phyloP scores from a whole-genome alignment of 768 basidiomycete species.

The Cystobasidium tubakii region DNA sequence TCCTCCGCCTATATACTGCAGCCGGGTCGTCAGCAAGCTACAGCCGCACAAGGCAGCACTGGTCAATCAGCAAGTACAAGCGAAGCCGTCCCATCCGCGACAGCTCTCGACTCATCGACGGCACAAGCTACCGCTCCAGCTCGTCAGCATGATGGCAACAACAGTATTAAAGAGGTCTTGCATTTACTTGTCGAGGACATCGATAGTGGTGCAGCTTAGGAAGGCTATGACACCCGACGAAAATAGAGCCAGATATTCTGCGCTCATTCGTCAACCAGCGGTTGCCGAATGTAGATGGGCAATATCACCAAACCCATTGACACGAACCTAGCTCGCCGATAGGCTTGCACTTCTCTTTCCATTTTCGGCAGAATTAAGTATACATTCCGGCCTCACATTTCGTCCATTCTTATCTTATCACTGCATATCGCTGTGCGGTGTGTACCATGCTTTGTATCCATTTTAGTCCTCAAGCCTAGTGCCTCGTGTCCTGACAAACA shows the following conservation, averaged over 20 bases:
- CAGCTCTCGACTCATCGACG: background rate
- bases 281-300: too few relatives aligned
- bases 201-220: background rate
- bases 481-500: background rate
- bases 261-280: too few relatives aligned
- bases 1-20: background rate
- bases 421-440: conserved; percentile 4
- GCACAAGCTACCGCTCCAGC: background rate
- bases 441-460: background rate
- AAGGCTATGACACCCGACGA: too few relatives aligned
- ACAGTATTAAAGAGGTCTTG: background rate
- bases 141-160: background rate
- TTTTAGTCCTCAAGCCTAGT: background rate
- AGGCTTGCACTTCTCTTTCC: too few relatives aligned
- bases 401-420: background rate
- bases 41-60: background rate
- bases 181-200: background rate
- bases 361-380: too few relatives aligned
- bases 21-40: background rate
- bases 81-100: background rate
- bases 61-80: background rate
- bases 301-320: too few relatives aligned
- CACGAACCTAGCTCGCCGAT: too few relatives aligned
- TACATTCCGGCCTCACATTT: too few relatives aligned
- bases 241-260: too few relatives aligned